Evolutionary conservation across 805 yeast species (phyloP), one percentile per base, ranked within the genome.

Genomic region (Grigorovia humatica): DNA sequence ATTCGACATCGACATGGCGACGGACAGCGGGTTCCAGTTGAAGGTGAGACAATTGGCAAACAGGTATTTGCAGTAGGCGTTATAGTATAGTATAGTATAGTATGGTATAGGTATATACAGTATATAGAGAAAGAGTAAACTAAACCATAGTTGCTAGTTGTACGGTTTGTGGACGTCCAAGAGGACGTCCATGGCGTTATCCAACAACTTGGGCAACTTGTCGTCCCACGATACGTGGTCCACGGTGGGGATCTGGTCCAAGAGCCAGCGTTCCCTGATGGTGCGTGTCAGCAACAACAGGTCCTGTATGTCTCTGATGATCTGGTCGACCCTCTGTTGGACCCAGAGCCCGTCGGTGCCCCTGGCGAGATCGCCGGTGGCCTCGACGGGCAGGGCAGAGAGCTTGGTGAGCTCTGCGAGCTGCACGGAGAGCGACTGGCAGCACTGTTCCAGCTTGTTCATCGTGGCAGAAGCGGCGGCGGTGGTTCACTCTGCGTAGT

Each of bases 1-100:
- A 1, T 93, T 93, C 64, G 82, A 88, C 2, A 86, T 93, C 23
- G 74, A 77, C 35, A 82, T 86, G 46, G 80, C 83, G 0, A 80
- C 7, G 17, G 42, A 38, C 15, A 38, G 15, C 18, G 15, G 76
- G 17, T 91, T 91, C 65, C 96, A 91, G 68, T 66, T 79, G 52
- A 79, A 82, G 59, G 84, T 91, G 43, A 79, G 85, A 62, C 66
- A 75, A 30, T 66, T 85, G 53, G 95, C 95, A 6, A 81, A 80
- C 60, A 88, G 86, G 69, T 86, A 89, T 65, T 70, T 91, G 55
- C 86, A 61, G 62, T 32, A 42, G n/a, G n/a, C n/a, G 18, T 43
- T 12, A 4, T 38, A 15, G 3, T 23, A 23, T 4, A 23, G 27
- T n/a, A n/a, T n/a, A n/a, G 6, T 13, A n/a, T 12, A 3, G 17